phyloP scores from a whole-genome alignment of 345 rosid species.

The Alliaria petiolata region DNA sequence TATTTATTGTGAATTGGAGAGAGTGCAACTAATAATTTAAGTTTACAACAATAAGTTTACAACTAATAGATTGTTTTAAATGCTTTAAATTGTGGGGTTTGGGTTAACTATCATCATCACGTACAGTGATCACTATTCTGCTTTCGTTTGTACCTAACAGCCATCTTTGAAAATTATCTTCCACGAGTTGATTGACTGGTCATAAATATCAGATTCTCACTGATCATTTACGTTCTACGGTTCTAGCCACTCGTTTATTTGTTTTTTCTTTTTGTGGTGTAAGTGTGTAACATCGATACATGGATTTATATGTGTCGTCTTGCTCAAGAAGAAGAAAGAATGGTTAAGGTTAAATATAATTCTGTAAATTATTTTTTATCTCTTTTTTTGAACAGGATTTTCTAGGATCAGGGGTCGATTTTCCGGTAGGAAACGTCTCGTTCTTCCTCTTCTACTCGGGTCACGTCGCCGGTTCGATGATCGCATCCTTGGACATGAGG shows the following conservation, averaged over 20 bases:
- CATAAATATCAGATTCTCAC: constrained; percentile 7
- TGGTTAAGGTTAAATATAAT: background rate
- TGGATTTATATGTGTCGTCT: constrained; percentile 1
- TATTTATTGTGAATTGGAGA: too few species aligned
- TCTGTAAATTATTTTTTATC: background rate
- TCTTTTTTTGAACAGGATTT: constrained; percentile 52
- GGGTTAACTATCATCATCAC: background rate
- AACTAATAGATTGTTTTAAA: background rate
- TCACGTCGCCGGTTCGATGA: constrained; percentile 84
- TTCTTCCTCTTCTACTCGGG: constrained; percentile 95
- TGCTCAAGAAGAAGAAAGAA: background rate
- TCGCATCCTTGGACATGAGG: constrained; percentile 84
- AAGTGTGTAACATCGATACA: background rate
- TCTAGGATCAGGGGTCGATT: constrained; percentile 87
- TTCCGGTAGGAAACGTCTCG: constrained; percentile 89
- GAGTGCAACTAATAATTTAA: too few species aligned
- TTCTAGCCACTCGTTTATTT: background rate
- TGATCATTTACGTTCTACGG: background rate
- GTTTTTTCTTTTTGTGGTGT: constrained; percentile 11
- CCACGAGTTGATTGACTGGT: constrained; percentile 14
- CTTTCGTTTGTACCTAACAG: background rate
- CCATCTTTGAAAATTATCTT: background rate
- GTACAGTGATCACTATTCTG: background rate
- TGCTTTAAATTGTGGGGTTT: background rate
- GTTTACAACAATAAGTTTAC: too few species aligned